Base-by-base conservation (phyloP, 192 early-diverging fungal genomes). In the Bifiguratus adelaidae region DNA sequence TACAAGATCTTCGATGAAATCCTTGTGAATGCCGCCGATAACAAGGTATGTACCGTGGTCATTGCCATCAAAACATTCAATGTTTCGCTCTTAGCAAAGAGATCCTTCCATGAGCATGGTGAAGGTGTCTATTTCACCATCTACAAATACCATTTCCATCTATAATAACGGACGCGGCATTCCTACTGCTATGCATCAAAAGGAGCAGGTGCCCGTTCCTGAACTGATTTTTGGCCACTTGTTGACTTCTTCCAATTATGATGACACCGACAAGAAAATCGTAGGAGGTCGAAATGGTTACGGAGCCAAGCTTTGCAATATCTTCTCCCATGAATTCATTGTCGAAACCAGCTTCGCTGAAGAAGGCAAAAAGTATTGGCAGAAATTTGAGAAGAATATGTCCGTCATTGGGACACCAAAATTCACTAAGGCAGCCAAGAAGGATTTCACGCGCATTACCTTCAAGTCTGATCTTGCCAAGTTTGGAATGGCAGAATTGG, bases 1-100 rank as follows among this genome's bases (percentile, higher is more conserved):
- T 97, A 93, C 67, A 99, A 99, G 61, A 99, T 99, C 50, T 86
- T 95, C 29, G 95, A 99, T 58, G 95, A 99, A 62, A 95, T 99
- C 50, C 70, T 99, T 12, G 93, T 99, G 15, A 99, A 95, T 61
- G 92, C 89, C 33, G 88, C 86, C 32, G 91, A 97, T 55, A 92
- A 92, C 70, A 88, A 91, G 80, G 80, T 81, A 66, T 36, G 19
- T 45, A 3, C 4, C 5, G 41, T 12, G 16, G 18, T 5, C n/a
- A n/a, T n/a, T n/a, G n/a, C n/a, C n/a, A n/a, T n/a, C n/a, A n/a
- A n/a, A 15, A 45, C n/a, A 52, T 8, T 12, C 3, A 11, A 8
- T 30, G 2, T 49, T 9, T 36, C 15, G 6, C n/a, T 30, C 9
- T 20, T 53, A 86, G 81, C 77, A 81, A 40, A 85, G 93, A 16